A percentile compares a stretch with the other conserved stretches of the same genome.
Evolutionary conservation across 345 rosid species (phyloP).

Genomic region (Populus davidiana): DNA sequence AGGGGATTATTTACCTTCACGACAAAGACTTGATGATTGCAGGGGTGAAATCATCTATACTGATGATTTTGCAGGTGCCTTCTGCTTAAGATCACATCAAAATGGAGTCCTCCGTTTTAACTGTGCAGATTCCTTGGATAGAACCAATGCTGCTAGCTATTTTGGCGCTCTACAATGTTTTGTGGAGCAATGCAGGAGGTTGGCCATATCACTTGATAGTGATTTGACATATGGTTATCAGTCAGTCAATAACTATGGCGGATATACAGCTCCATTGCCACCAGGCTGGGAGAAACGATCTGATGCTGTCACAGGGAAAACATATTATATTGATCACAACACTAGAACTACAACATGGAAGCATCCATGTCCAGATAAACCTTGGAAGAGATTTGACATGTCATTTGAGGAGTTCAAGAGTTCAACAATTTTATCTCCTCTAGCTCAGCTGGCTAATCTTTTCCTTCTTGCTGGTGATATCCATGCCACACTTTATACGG

Average conservation of each 20-base stretch:
- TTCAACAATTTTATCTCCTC: conserved; percentile 82
- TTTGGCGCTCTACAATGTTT: conserved; percentile 93
- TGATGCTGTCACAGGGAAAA: conserved; percentile 89
- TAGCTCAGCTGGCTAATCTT: conserved; percentile 88
- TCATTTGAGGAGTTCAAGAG: conserved; percentile 81
- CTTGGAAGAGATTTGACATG: conserved; percentile 98
- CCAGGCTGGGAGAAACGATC: conserved; percentile 96
- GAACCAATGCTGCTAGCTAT: conserved; percentile 97
- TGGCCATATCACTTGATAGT: conserved; percentile 86
- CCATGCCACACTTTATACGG: conserved; percentile 98
- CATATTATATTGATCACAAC: conserved; percentile 87
- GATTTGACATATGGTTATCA: conserved; percentile 60
- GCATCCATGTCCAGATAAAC: conserved; percentile 98
- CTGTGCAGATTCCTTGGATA: conserved; percentile 95
- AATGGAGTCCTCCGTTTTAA: conserved; percentile 95
- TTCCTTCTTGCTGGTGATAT: conserved; percentile 94
- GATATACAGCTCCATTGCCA: conserved; percentile 86
- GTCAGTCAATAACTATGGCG: conserved; percentile 54
- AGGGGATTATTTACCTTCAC: conserved; percentile 84
- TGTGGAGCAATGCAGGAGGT: conserved; percentile 87
- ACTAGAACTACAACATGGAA: conserved; percentile 90
- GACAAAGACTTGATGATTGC: conserved; percentile 79
- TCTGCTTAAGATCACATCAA: conserved; percentile 92
- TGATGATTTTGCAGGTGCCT: conserved; percentile 78
- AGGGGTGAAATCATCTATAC: conserved; percentile 79